Evolutionary conservation across 345 rosid genomes (phyloP), one percentile per base, ranked within the genome.

Genomic region (Citrus mangshanensis): DNA sequence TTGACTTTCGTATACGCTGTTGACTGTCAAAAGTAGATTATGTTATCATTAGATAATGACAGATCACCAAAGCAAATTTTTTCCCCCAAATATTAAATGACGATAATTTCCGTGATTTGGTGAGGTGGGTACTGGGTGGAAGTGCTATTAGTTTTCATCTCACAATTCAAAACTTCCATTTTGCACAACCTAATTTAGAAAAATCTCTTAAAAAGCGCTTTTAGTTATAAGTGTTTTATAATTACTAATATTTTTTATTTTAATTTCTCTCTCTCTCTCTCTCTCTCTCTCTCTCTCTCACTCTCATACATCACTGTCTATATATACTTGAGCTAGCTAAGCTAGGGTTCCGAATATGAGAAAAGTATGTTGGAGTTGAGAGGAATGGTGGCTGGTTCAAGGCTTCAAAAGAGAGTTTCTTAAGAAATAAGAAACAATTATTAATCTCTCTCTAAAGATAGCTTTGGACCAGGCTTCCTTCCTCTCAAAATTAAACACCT

Each of bases 311-410:
- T 8, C 42, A 18, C 72, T 68, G 34, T 7, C 59, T 42, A 42
- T 25, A 35, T 13, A 35, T 42, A 4, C 7, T 42, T 49, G 56
- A 73, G 68, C 13, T 22, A n/a, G 51, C 16, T 42, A 9, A 18
- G 22, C 56, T 51, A 18, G 34, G 32, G 73, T 70, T 37, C 30
- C 49, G 38, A 12, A 3, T 3, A 28, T 24, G 32, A 4, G 7
- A 72, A 28, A 40, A 14, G 8, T 8, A 32, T 3, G 22, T 1
- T 14, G 69, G 2, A 62, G 69, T 83, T 86, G 86, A 67, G 83
- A 73, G 89, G 85, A 81, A 82, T 78, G 85, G 77, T 81, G 85
- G 82, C 85, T 86, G 86, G 86, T 80, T 77, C 84, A 85, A 86
- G 72, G 89, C 87, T 79, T 79, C 49, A 72, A 40, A 51, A 7